Percentiles rank a stretch among this genome's conserved stretches.
These are phyloP conservation scores for Rhizoclosmatium globosum DNA, from an alignment of 192 early-diverging fungal species.

Conservation along the genomic window DNA sequence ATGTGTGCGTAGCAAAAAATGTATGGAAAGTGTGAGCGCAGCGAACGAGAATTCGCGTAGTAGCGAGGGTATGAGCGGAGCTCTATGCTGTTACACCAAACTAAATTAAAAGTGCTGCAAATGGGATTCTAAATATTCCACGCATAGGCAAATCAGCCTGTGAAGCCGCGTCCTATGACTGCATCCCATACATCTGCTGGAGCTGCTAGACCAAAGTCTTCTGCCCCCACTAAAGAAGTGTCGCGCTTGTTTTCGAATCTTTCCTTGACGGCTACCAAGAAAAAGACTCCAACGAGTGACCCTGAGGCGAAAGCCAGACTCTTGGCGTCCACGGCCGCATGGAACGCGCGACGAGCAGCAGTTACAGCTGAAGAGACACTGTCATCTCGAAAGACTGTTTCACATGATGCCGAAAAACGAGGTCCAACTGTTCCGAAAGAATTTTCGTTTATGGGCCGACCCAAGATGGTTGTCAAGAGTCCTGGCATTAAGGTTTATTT, in stretches of 20 bases:
- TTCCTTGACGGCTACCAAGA: neutral
- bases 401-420: neutral
- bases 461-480: neutral
- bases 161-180: neutral
- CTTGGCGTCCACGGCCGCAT: slow-evolving; percentile 7
- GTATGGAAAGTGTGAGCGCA: too few relatives aligned
- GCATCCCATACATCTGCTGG: neutral
- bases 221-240: neutral
- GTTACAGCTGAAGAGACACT: neutral
- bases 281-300: neutral
- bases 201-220: neutral
- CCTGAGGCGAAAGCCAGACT: slow-evolving; percentile 2
- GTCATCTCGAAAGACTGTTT: neutral
- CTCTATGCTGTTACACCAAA: too few relatives aligned
- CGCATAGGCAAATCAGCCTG: too few relatives aligned
- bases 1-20: too few relatives aligned
- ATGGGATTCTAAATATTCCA: too few relatives aligned
- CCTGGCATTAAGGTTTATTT: slow-evolving; percentile 33
- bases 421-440: slow-evolving; percentile 52
- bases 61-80: too few relatives aligned
- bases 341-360: neutral
- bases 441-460: slow-evolving; percentile 44
- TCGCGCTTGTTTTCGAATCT: slow-evolving; percentile 6
- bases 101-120: too few relatives aligned
- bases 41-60: too few relatives aligned